Evolutionary conservation across 2,329 filamentous ascomycete species (phyloP).

Genomic region (Sclerotinia minor): DNA sequence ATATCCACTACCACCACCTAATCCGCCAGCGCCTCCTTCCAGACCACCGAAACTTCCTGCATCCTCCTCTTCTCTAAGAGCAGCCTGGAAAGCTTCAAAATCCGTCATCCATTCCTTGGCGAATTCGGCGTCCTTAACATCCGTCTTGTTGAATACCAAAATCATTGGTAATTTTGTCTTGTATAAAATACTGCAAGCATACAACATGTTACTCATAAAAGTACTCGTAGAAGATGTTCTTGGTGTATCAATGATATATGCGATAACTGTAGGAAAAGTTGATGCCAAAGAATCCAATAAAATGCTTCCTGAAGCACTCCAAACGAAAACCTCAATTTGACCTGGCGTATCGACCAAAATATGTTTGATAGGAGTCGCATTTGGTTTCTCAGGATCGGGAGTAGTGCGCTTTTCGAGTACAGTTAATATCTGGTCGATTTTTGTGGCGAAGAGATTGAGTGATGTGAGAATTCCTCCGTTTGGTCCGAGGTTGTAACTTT

Average conservation of each 20-base stretch:
- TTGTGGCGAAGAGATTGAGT: slow-evolving; percentile 94
- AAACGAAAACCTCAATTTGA: slow-evolving; percentile 98
- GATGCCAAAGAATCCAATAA: slow-evolving; percentile 89
- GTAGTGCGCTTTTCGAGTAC: slow-evolving; percentile 86
- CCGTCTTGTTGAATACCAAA: slow-evolving; percentile 98
- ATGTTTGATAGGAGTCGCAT: slow-evolving; percentile 68
- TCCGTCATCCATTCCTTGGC: slow-evolving; percentile 99
- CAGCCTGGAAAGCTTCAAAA: slow-evolving; percentile 91
- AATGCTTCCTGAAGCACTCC: slow-evolving; percentile 94
- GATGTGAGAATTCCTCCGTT: slow-evolving; percentile 97
- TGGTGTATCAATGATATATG: slow-evolving; percentile 96
- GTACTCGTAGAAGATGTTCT: slow-evolving; percentile 90
- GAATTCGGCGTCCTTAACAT: slow-evolving; percentile 86
- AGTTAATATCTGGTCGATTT: slow-evolving; percentile 90
- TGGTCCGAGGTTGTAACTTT: slow-evolving; percentile 94
- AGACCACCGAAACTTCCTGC: slow-evolving; percentile 72
- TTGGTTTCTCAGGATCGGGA: slow-evolving; percentile 60
- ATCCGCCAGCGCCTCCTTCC: slow-evolving; percentile 60
- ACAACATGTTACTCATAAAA: slow-evolving; percentile 99
- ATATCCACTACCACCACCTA: slow-evolving; percentile 80
- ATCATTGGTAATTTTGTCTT: slow-evolving; percentile 99
- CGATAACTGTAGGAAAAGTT: slow-evolving; percentile 93
- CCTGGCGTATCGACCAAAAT: slow-evolving; percentile 95
- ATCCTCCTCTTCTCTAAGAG: slow-evolving; percentile 77
- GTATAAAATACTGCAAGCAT: slow-evolving; percentile 97